Base-by-base conservation (phyloP, 306 rosid genomes). In the Betula pendula region DNA sequence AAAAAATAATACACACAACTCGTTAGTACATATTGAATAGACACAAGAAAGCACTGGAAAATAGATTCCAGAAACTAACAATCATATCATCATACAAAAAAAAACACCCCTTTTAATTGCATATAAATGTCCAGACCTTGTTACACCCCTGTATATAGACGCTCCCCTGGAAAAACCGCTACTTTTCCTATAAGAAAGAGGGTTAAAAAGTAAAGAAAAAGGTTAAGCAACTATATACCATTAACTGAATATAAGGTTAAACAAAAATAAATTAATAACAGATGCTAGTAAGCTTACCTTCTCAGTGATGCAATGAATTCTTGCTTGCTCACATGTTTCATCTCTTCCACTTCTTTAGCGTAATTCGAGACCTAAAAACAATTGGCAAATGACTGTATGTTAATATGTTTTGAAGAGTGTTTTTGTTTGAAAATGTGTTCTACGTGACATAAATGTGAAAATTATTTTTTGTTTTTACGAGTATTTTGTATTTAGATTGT, bases 81-180 rank as follows among this genome's bases (percentile, higher is more conserved):
- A n/a, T 3, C 38, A 40, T 17, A 11, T 8, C 15, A 35, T 6
- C 8, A 65, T 63, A n/a, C n/a, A 20, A 31, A 6, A n/a, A 62
- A 31, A 15, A 38, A 6, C 16, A 7, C 33, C 0, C 17, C 10
- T 16, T 63, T 17, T 27, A 65, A 47, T 55, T 49, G 31, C 49
- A 53, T 19, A 47, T 29, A 1, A 58, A 77, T 15, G 20, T 8
- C 8, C 82, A 35, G 43, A 93, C 98, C 99, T 93, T 27, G 99
- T 96, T 5, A 96, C 99, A 24, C 99, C 99, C 66, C 99, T 71
- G 73, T 92, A 95, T 70, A 92, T 87, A 62, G 99, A 95, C 52
- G 99, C 98, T 53, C 99, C 99, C 78, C 98, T 84, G 2, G 99
- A 96, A 68, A 96, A 96, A 25, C 99, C 99, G 47, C 99, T 92